These are phyloP conservation scores for Pythium pectinolyticum DNA, from an alignment of 352 stramenopile genomes.

Conservation along the genomic window DNA sequence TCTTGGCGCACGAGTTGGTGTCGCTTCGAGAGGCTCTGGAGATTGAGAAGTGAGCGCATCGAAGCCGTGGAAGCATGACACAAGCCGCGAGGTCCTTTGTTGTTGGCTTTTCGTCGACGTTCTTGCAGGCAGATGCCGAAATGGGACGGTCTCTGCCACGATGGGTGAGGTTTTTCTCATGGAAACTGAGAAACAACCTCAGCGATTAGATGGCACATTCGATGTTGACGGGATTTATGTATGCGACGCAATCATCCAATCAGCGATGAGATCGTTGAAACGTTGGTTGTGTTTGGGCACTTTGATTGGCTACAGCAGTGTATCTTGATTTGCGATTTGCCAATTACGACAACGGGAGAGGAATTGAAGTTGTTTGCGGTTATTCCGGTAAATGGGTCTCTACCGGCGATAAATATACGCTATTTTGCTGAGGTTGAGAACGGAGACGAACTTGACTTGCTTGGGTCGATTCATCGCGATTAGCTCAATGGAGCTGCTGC, in stretches of 20 bases:
- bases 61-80: constrained; percentile 21
- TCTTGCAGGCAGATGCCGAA: constrained; percentile 19
- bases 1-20: constrained; percentile 19
- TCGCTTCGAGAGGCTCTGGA: constrained; percentile 14
- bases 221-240: constrained; percentile 27
- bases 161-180: constrained; percentile 21
- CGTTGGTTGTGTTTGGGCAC: neutral
- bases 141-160: constrained; percentile 27
- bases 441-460: neutral
- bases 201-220: constrained; percentile 14
- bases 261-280: constrained; percentile 4
- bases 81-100: neutral
- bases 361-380: constrained; percentile 1
- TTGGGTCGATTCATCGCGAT: neutral
- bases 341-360: constrained; percentile 11
- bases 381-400: constrained; percentile 1
- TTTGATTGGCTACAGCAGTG: constrained; percentile 16
- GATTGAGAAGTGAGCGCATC: constrained; percentile 29
- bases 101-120: constrained; percentile 28
- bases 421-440: neutral
- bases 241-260: constrained; percentile 21
- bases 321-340: too few species aligned
- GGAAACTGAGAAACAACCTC: constrained; percentile 26
- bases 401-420: neutral
- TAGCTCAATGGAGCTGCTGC: constrained; percentile 49